A percentile compares a stretch with the other conserved stretches of the same genome.
phyloP scores from a whole-genome alignment of 2,329 filamentous ascomycete genomes.

The Setomelanomma holmii region DNA sequence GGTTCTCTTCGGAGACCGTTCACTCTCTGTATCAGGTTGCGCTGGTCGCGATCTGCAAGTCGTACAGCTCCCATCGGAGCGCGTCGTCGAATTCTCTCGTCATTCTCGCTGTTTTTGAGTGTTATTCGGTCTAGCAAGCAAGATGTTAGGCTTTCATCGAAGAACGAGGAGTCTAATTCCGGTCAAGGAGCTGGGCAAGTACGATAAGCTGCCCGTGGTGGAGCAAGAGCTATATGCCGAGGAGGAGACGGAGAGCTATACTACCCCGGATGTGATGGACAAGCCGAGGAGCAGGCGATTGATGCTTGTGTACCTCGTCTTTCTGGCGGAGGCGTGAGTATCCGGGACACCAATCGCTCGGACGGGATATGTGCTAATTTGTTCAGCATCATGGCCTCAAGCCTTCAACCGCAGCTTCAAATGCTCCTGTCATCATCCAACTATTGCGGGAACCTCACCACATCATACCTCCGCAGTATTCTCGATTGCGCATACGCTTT shows the following conservation, averaged over 20 bases:
- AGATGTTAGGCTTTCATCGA: conserved; percentile 54
- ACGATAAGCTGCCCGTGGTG: conserved; percentile 47
- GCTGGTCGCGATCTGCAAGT: conserved; percentile 33
- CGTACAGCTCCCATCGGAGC: conserved; percentile 7
- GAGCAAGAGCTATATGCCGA: conserved; percentile 35
- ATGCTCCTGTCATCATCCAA: conserved; percentile 54
- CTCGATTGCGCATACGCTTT: conserved; percentile 58
- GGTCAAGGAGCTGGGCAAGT: conserved; percentile 51
- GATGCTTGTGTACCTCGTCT: conserved; percentile 54
- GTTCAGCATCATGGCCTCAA: conserved; percentile 56
- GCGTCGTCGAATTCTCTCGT: conserved; percentile 16
- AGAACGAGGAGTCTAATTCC: conserved; percentile 53
- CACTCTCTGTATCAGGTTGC: conserved; percentile 40
- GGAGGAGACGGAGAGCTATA: conserved; percentile 37
- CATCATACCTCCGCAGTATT: conserved; percentile 56
- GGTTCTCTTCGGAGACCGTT: conserved; percentile 34
- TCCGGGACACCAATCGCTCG: neutral
- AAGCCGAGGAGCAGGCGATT: conserved; percentile 45
- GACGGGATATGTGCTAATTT: neutral
- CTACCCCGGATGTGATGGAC: conserved; percentile 19
- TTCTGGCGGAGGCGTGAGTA: conserved; percentile 56
- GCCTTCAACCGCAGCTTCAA: conserved; percentile 55
- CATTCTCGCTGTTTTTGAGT: conserved; percentile 6
- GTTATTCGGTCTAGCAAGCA: conserved; percentile 18
- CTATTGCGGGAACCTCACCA: conserved; percentile 54